Evolutionary conservation across 2,329 filamentous ascomycete genomes (phyloP).

Genomic region (Coleophoma eucalyptorum): DNA sequence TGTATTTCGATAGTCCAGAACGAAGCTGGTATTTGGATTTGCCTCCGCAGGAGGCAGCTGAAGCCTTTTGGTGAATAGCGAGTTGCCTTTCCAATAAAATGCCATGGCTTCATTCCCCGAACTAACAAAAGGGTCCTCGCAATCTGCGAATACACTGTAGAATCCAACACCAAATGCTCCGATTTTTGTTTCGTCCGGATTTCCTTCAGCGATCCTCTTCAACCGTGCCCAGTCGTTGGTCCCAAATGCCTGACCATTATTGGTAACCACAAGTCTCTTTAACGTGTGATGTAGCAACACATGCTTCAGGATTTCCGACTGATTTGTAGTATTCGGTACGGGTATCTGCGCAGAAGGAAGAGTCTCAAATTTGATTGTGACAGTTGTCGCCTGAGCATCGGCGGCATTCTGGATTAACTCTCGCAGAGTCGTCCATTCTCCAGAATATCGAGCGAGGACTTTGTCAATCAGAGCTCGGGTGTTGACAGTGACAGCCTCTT

Average conservation of each 20-base stretch:
- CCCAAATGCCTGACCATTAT: constrained; percentile 85
- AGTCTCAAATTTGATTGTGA: constrained; percentile 90
- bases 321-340: constrained; percentile 55
- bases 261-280: constrained; percentile 82
- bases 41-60: constrained; percentile 65
- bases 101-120: constrained; percentile 93
- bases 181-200: constrained; percentile 98
- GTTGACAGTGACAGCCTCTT: constrained; percentile 97
- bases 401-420: constrained; percentile 99
- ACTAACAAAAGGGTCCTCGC: constrained; percentile 94
- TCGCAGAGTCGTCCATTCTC: constrained; percentile 86
- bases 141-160: constrained; percentile 97
- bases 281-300: constrained; percentile 81
- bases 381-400: constrained; percentile 86
- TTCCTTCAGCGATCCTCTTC: constrained; percentile 97
- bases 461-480: constrained; percentile 97
- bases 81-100: constrained; percentile 99
- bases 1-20: constrained; percentile 87
- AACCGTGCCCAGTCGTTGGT: constrained; percentile 89
- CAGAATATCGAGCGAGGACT: constrained; percentile 91
- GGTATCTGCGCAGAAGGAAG: constrained; percentile 77
- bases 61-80: constrained; percentile 85
- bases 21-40: constrained; percentile 79
- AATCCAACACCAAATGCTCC: constrained; percentile 98
- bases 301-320: constrained; percentile 75